A percentile compares a stretch with the other conserved stretches of the same genome.
Conservation (phyloP, 106 monocot genomes). For the Allium fistulosum region DNA sequence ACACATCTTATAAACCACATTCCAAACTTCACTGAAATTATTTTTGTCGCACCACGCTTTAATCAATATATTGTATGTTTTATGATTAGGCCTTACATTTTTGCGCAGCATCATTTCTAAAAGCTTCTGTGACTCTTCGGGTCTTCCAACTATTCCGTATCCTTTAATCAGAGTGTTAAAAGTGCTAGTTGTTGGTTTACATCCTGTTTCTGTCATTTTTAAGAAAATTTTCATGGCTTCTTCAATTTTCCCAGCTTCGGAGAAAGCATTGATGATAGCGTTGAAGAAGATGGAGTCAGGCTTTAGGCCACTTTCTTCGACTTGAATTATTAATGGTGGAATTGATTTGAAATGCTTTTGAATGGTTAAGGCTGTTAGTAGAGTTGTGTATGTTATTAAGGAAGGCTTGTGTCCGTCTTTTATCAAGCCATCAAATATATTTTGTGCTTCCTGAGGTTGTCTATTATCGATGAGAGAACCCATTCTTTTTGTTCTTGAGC, state of each 20-base stretch:
- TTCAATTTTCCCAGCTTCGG: conserved; percentile 69
- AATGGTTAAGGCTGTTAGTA: conserved; percentile 58
- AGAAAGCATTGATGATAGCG: conserved; percentile 81
- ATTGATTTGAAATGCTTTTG: conserved; percentile 62
- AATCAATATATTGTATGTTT: conserved; percentile 81
- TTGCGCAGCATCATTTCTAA: conserved; percentile 56
- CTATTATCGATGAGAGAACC: conserved; percentile 41
- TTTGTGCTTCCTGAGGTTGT: conserved; percentile 53
- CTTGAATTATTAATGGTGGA: conserved; percentile 42
- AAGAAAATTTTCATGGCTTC: conserved; percentile 68
- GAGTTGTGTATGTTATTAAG: conserved; percentile 73
- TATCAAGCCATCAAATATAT: conserved; percentile 37
- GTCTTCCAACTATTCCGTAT: conserved; percentile 57
- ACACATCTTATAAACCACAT: conserved; percentile 51
- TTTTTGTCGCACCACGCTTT: conserved; percentile 80
- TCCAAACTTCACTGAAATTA: conserved; percentile 76
- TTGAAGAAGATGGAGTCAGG: conserved; percentile 83
- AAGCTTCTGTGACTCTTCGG: conserved; percentile 62
- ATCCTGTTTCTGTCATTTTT: conserved; percentile 73
- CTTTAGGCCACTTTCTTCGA: conserved; percentile 51
- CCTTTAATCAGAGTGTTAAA: conserved; percentile 95
- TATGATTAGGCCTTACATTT: conserved; percentile 45
- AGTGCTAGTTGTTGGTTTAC: conserved; percentile 61
- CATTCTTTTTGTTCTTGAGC: conserved; percentile 63
- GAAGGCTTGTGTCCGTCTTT: conserved; percentile 75